These are phyloP conservation scores for Enteropsectra breve DNA, from an alignment of 371 early-diverging fungal genomes.

Conservation along the genomic window DNA sequence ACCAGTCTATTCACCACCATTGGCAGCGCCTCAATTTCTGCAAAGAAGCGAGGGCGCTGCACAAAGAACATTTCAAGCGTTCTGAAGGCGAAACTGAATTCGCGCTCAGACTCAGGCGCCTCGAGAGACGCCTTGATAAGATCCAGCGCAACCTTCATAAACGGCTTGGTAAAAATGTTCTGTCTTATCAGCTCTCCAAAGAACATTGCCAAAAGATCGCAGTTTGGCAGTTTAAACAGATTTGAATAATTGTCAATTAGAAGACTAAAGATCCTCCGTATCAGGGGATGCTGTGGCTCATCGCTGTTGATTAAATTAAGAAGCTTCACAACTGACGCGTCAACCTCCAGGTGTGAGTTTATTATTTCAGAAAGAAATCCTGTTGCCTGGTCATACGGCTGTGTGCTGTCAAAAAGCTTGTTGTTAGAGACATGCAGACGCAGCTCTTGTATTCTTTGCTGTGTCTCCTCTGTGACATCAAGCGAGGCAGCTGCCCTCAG, in stretches of 20 bases:
- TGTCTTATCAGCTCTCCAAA: conserved; percentile 50
- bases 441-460: conserved; percentile 12
- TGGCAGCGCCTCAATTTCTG: conserved; percentile 42
- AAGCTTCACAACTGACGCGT: conserved; percentile 23
- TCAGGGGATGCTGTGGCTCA: conserved; percentile 17
- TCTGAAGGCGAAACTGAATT: conserved; percentile 48
- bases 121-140: conserved; percentile 38
- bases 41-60: conserved; percentile 18
- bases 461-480: conserved; percentile 17
- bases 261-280: conserved; percentile 41
- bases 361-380: conserved; percentile 48
- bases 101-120: conserved; percentile 42
- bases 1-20: conserved; percentile 32
- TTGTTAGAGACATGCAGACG: conserved; percentile 20
- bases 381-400: conserved; percentile 23
- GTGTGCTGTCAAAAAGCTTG: conserved; percentile 10
- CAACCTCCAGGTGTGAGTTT: conserved; percentile 25
- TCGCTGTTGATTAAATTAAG: conserved; percentile 29
- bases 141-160: conserved; percentile 23
- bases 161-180: conserved; percentile 37
- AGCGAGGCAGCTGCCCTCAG: conserved; percentile 10
- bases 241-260: conserved; percentile 44
- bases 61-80: conserved; percentile 35
- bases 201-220: conserved; percentile 36
- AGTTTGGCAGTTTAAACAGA: conserved; percentile 36